Base-by-base conservation (phyloP, 2,329 filamentous ascomycete genomes). In the Monilinia fructicola region DNA sequence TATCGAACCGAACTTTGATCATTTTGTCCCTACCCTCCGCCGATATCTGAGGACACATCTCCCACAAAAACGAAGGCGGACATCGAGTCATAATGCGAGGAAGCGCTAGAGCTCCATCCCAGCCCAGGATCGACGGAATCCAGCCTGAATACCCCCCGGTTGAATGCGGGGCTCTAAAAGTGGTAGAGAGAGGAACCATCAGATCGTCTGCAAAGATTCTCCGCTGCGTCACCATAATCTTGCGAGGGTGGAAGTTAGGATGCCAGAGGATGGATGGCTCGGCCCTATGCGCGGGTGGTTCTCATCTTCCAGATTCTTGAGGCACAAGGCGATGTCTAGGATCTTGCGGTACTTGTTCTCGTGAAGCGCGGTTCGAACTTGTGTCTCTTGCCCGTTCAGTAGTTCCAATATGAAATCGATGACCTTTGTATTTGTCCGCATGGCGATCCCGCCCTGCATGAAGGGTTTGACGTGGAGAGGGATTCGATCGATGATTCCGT, bases 21-120 rank as follows among this genome's bases (percentile, higher is more conserved):
- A 7, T 9, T 11, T n/a, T 35, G 2, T n/a, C 42, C 5, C 6
- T 10, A n/a, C 7, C n/a, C 18, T 7, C 6, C 5, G 9, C 2
- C 2, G 2, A 12, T 3, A 59, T 9, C 5, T 31, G 38, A 11
- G 55, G n/a, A 16, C 38, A 23, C 12, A 7, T 6, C 9, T 31
- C 26, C 56, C 56, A 59, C 0, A 35, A 7, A 2, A 59, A 59
- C 14, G 26, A 35, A n/a, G 56, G 21, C 14, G 56, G 42, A 5
- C 56, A 48, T 6, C 56, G 26, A 16, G 56, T 48, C 42, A 59
- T 59, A 7, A 59, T 59, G 16, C 56, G 56, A 16, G 56, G 56
- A 12, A 59, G 56, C 16, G 56, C 18, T 6, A 59, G 6, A 1
- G 6, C 42, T 5, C 56, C 56, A 14, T 56, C 54, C 54, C 54